These are phyloP conservation scores for Chaetomium olivaceum DNA, from an alignment of 2,329 filamentous ascomycete genomes.

Conservation along the genomic window DNA sequence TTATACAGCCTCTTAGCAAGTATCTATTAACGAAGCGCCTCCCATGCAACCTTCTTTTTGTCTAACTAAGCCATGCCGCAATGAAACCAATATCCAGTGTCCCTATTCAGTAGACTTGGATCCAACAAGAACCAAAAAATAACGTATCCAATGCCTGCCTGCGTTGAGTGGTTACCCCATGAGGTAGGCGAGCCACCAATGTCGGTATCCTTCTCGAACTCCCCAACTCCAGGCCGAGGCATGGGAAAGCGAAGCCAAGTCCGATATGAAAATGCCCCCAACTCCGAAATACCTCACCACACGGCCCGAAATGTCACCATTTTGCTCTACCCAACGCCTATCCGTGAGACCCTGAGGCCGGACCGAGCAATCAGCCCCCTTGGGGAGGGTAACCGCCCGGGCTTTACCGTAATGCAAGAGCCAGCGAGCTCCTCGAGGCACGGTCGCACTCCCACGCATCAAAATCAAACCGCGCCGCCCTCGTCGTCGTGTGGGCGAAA, in stretches of 20 bases:
- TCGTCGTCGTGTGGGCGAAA: slow-evolving; percentile 28
- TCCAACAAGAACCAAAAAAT: too few relatives aligned
- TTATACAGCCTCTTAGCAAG: too few relatives aligned
- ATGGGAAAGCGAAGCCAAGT: background rate
- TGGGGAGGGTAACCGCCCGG: background rate
- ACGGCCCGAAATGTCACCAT: background rate
- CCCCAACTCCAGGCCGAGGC: slow-evolving; percentile 7
- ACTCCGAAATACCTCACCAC: slow-evolving; percentile 10
- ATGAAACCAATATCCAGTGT: background rate
- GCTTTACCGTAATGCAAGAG: slow-evolving; percentile 2
- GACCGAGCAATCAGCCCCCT: background rate
- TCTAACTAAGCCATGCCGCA: background rate
- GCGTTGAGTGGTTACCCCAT: background rate
- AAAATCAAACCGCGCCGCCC: slow-evolving; percentile 29
- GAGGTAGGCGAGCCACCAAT: background rate
- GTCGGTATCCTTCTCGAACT: slow-evolving; percentile 6
- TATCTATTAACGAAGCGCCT: slow-evolving; percentile 9
- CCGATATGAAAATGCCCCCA: background rate
- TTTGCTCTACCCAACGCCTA: slow-evolving; percentile 17
- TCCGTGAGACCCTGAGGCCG: background rate
- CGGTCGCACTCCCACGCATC: slow-evolving; percentile 26
- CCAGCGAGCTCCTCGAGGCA: slow-evolving; percentile 13
- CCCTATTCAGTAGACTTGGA: background rate
- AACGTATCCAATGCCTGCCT: too few relatives aligned
- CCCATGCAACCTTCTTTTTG: slow-evolving; percentile 5